A percentile compares a stretch with the other conserved stretches of the same genome.
Evolutionary conservation across 306 rosid genomes (phyloP).

Genomic region (Trichosanthes cucumerina): DNA sequence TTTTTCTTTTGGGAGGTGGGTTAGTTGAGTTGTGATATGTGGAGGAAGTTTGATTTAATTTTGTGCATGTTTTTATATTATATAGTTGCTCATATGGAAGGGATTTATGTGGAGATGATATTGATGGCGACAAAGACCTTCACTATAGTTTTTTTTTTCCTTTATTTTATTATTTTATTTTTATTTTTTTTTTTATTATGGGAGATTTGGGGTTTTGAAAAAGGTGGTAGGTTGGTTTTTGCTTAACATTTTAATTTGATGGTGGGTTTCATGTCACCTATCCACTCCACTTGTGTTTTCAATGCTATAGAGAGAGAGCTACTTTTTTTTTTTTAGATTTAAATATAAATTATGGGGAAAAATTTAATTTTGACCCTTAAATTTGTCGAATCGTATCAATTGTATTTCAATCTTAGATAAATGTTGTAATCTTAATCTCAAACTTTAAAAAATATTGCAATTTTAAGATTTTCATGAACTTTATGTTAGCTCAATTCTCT

Average conservation of each 20-base stretch:
- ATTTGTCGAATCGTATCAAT: too few species aligned
- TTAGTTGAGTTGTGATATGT: slow-evolving; percentile 2
- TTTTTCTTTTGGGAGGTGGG: slow-evolving; percentile 1
- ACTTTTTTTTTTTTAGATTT: not conserved
- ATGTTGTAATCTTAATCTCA: too few species aligned
- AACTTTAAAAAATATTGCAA: too few species aligned
- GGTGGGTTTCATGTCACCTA: slow-evolving; percentile 32
- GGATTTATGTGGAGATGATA: not conserved
- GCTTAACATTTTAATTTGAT: slow-evolving; percentile 31
- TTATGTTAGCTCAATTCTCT: too few species aligned
- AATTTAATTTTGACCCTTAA: too few species aligned
- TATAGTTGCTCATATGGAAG: not conserved
- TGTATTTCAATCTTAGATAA: too few species aligned
- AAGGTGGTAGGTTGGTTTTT: slow-evolving; percentile 29
- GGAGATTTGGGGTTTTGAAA: not conserved
- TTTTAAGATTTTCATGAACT: too few species aligned
- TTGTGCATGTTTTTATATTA: not conserved
- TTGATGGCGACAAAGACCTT: not conserved
- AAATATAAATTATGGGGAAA: not conserved
- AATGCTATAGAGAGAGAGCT: too few species aligned
- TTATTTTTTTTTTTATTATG: not conserved
- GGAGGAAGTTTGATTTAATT: not conserved
- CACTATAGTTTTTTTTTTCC: not conserved
- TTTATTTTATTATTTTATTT: not conserved
- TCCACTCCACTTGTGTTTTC: slow-evolving; percentile 23